Conservation (phyloP, 495 filamentous ascomycete genomes). For the Daldinia grandis region DNA sequence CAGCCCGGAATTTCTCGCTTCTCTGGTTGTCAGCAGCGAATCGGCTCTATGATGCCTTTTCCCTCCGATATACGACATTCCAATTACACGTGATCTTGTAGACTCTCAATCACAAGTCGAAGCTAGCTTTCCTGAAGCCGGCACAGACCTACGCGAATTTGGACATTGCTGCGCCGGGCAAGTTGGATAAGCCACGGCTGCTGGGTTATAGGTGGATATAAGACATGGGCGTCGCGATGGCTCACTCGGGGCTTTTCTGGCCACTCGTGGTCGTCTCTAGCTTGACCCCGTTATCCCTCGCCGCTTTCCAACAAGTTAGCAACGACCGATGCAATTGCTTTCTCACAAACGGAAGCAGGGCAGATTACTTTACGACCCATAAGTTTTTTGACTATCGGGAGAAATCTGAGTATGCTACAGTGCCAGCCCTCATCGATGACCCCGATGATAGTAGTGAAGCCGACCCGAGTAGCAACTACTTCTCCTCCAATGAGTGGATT, state of each 20-base stretch:
- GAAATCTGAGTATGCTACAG: constrained; percentile 49
- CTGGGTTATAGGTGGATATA: background rate
- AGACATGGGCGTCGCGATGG: constrained; percentile 25
- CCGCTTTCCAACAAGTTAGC: constrained; percentile 30
- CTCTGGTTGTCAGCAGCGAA: constrained; percentile 1
- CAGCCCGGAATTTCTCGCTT: constrained; percentile 13
- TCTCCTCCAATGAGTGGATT: constrained; percentile 50
- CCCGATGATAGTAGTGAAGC: constrained; percentile 44
- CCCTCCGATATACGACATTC: constrained; percentile 18
- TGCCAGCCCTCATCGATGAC: constrained; percentile 49
- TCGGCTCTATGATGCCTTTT: constrained; percentile 19
- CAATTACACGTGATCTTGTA: constrained; percentile 21
- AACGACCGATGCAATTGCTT: constrained; percentile 56
- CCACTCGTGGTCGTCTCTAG: constrained; percentile 27
- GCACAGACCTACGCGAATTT: constrained; percentile 5
- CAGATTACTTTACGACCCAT: constrained; percentile 69
- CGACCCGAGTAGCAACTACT: constrained; percentile 51
- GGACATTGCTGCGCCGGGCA: background rate
- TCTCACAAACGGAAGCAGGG: constrained; percentile 55
- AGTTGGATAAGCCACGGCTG: constrained; percentile 5
- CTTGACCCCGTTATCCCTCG: constrained; percentile 18
- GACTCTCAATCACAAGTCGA: constrained; percentile 1
- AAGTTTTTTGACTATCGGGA: constrained; percentile 74
- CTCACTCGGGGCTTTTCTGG: constrained; percentile 9
- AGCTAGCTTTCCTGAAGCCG: constrained; percentile 11